Conservation (phyloP, 495 filamentous ascomycete species). For the Aspergillus incahuasiensis region DNA sequence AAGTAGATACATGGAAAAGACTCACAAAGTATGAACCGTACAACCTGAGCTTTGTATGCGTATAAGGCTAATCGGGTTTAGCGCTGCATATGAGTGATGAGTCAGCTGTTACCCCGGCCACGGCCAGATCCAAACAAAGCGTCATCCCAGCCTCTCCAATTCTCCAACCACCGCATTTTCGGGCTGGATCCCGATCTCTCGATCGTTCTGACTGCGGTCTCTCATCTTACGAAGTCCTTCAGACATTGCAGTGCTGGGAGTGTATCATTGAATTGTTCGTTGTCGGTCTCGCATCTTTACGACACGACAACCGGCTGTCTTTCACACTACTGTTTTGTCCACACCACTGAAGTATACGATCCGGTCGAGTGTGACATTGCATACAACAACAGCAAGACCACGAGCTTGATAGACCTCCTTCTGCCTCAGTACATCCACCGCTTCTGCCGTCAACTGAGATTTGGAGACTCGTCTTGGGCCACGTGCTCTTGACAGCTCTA, state of each 20-base stretch:
- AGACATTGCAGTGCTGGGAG: neutral
- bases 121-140: slow-evolving; percentile 22
- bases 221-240: too few relatives aligned
- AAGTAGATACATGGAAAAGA: too few relatives aligned
- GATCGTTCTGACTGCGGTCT: slow-evolving; percentile 3
- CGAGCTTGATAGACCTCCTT: too few relatives aligned
- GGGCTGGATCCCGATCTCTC: slow-evolving; percentile 7
- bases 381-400: neutral
- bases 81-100: slow-evolving; percentile 17
- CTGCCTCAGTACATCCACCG: too few relatives aligned
- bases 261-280: neutral
- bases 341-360: slow-evolving; percentile 1
- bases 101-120: slow-evolving; percentile 31
- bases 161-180: slow-evolving; percentile 42
- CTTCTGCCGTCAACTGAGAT: slow-evolving; percentile 6
- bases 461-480: slow-evolving; percentile 36
- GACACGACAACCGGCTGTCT: neutral
- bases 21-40: too few relatives aligned
- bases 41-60: too few relatives aligned
- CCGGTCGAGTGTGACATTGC: neutral
- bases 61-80: neutral
- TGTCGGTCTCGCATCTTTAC: neutral
- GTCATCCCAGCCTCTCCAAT: slow-evolving; percentile 36
- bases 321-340: neutral
- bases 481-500: slow-evolving; percentile 35